Percentiles rank a stretch among this genome's conserved stretches.
Conservation (phyloP, 768 basidiomycete species). For the Rhodotorula graminis region DNA sequence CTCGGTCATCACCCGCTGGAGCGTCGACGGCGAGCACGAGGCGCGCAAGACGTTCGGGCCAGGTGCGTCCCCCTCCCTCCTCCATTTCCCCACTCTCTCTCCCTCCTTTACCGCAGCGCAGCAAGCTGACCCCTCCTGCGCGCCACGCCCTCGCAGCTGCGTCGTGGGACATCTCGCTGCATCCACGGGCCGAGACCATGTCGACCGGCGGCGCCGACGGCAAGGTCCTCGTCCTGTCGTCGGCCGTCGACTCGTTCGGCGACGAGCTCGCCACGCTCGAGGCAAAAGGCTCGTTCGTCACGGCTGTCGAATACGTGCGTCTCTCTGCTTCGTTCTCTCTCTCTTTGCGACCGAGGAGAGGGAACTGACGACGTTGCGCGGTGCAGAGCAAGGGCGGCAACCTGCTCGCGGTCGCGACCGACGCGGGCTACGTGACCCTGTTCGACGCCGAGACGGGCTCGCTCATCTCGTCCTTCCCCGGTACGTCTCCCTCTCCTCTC, state of each 20-base stretch:
- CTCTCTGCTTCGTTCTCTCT: too few relatives aligned
- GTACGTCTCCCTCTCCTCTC: neutral
- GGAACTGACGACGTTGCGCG: too few relatives aligned
- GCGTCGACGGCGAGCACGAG: constrained; percentile 22
- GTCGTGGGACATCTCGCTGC: constrained; percentile 34
- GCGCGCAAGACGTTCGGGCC: constrained; percentile 37
- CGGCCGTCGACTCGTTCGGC: constrained; percentile 32
- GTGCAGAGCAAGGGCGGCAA: constrained; percentile 19
- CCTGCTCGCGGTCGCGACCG: constrained; percentile 26
- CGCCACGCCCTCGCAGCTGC: constrained; percentile 15
- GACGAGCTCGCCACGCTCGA: constrained; percentile 24
- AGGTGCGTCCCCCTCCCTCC: constrained; percentile 3
- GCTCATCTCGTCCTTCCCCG: constrained; percentile 38
- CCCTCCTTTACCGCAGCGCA: too few relatives aligned
- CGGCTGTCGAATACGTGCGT: constrained; percentile 31
- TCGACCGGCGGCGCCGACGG: constrained; percentile 28
- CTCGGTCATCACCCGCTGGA: constrained; percentile 34
- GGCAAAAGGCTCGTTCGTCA: constrained; percentile 30
- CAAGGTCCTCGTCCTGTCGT: constrained; percentile 20
- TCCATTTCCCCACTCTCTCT: too few relatives aligned
- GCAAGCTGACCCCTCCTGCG: neutral
- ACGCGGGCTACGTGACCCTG: constrained; percentile 33
- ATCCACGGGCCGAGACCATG: constrained; percentile 15
- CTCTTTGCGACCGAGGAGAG: fast-evolving
- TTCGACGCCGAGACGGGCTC: constrained; percentile 32